These are phyloP conservation scores for Tylopilus subfusipes DNA, from an alignment of 768 basidiomycete genomes.

Conservation along the genomic window DNA sequence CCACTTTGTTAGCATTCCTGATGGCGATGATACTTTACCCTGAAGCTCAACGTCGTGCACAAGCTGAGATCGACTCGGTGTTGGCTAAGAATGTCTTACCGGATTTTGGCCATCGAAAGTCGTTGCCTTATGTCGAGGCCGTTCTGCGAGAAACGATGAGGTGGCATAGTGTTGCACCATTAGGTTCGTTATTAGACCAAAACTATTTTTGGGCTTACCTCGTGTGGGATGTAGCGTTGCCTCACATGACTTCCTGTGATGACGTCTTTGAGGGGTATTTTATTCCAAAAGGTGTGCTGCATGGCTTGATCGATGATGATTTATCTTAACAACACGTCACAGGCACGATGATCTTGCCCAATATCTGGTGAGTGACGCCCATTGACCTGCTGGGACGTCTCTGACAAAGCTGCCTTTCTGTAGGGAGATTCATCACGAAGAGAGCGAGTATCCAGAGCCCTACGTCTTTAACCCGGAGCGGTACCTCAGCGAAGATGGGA, in stretches of 20 bases:
- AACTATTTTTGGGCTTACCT: conserved; percentile 1
- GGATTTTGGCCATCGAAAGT: conserved; percentile 26
- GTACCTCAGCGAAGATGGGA: conserved; percentile 23
- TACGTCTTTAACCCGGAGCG: conserved; percentile 28
- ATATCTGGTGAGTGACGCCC: conserved; percentile 24
- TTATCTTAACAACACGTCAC: conserved; percentile 7
- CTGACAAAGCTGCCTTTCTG: neutral
- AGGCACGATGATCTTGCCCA: conserved; percentile 28
- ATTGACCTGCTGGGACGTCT: neutral
- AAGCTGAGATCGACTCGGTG: conserved; percentile 29
- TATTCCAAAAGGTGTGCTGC: conserved; percentile 34
- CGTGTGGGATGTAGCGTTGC: conserved; percentile 18
- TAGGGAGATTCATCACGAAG: conserved; percentile 32
- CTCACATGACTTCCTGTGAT: conserved; percentile 32
- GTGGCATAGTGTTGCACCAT: conserved; percentile 31
- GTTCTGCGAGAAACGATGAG: conserved; percentile 31
- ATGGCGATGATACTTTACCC: conserved; percentile 32
- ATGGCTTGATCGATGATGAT: neutral
- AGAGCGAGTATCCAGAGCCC: conserved; percentile 27
- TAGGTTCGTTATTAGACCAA: conserved; percentile 20
- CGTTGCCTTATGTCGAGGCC: conserved; percentile 29
- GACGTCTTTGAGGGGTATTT: conserved; percentile 44
- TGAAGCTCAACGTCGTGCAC: conserved; percentile 29
- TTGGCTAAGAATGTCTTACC: conserved; percentile 15
- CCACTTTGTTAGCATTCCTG: conserved; percentile 24